A percentile compares a stretch with the other conserved stretches of the same genome.
Evolutionary conservation across 2,329 filamentous ascomycete species (phyloP).

Genomic region (Monilinia aucupariae): DNA sequence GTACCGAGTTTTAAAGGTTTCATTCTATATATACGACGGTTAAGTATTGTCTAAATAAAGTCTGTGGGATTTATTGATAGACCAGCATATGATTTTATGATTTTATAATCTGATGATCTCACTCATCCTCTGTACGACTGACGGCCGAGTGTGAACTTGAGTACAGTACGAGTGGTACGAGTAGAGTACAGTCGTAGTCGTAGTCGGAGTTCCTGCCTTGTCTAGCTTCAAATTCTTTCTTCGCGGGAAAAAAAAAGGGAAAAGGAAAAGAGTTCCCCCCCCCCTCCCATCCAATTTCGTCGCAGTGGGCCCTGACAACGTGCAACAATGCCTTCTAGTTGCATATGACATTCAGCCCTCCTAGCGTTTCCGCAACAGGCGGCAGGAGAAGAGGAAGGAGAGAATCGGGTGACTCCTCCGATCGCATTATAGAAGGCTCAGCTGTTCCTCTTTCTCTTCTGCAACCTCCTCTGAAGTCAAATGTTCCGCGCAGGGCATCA

Average conservation of each 20-base stretch:
- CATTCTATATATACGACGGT: too few species aligned
- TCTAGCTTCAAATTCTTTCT: neutral
- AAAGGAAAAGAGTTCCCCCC: neutral
- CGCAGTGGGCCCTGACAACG: slow-evolving; percentile 12
- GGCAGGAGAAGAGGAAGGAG: neutral
- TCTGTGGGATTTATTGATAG: too few species aligned
- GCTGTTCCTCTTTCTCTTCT: slow-evolving; percentile 8
- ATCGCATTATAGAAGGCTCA: slow-evolving; percentile 12
- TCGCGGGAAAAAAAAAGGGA: too few species aligned
- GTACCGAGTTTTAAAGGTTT: too few species aligned
- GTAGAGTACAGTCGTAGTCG: too few species aligned
- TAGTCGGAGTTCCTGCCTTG: neutral
- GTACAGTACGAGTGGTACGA: too few species aligned
- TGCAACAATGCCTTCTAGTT: slow-evolving; percentile 15
- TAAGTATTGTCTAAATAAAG: too few species aligned
- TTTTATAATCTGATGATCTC: too few species aligned
- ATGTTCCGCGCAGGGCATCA: neutral
- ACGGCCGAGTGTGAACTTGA: too few species aligned
- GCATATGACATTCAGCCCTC: slow-evolving; percentile 15
- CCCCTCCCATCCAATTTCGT: neutral
- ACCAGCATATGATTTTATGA: too few species aligned
- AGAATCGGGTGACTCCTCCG: slow-evolving; percentile 14
- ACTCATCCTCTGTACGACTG: too few species aligned
- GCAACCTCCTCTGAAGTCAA: neutral
- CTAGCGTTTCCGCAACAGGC: slow-evolving; percentile 15